A percentile compares a stretch with the other conserved stretches of the same genome.
Conservation (phyloP, 768 basidiomycete species). For the Lentinula lateritia region DNA sequence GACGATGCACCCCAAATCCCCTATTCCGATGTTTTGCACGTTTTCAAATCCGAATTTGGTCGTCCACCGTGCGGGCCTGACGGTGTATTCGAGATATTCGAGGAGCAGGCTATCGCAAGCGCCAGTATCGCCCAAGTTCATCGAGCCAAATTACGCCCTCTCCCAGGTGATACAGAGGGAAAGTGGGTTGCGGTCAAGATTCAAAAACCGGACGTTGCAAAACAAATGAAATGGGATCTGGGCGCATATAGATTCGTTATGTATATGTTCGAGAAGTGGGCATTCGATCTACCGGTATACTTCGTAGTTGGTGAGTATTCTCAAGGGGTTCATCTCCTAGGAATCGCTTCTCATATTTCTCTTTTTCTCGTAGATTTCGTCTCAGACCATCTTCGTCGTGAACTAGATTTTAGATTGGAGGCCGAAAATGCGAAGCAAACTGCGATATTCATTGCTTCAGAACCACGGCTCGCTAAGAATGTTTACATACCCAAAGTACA, state of each 20-base stretch:
- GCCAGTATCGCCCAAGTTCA: constrained; percentile 95
- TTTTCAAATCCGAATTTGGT: constrained; percentile 68
- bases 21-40: constrained; percentile 58
- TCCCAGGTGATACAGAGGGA: constrained; percentile 32
- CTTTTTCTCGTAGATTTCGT: constrained; percentile 52
- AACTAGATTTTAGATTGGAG: constrained; percentile 80
- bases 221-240: constrained; percentile 84
- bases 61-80: constrained; percentile 57
- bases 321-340: not conserved
- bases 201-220: constrained; percentile 84
- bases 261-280: constrained; percentile 74
- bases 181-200: constrained; percentile 90
- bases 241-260: constrained; percentile 64
- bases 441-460: constrained; percentile 58
- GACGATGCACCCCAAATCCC: constrained; percentile 87
- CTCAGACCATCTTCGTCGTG: constrained; percentile 73
- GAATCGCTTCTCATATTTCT: not conserved
- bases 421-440: constrained; percentile 72
- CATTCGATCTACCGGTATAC: constrained; percentile 84
- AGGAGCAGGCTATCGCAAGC: constrained; percentile 72
- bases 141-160: constrained; percentile 53
- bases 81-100: constrained; percentile 77
- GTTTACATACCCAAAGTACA: constrained; percentile 69
- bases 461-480: constrained; percentile 61
- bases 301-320: constrained; percentile 61